Conservation (phyloP, 305 asterid genomes). For the Caryopteris hybrid region DNA sequence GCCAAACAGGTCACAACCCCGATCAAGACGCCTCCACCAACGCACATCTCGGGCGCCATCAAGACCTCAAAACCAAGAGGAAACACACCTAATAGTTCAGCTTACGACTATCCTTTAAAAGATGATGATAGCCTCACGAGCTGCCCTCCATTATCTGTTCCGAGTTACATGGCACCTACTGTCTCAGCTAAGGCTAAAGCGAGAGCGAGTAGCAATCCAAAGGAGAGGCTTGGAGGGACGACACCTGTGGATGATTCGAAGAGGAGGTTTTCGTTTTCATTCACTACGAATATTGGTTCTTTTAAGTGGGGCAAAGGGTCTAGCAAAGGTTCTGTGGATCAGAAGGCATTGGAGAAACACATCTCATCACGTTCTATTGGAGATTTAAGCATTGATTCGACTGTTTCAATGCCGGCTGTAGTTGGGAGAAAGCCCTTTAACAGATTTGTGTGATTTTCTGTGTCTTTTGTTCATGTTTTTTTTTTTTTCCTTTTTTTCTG, state of each 20-base stretch:
- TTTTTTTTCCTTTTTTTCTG: neutral
- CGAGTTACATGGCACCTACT: constrained; percentile 75
- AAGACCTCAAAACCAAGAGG: constrained; percentile 36
- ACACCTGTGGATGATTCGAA: constrained; percentile 64
- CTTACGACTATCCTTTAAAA: constrained; percentile 36
- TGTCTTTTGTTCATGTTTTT: no score
- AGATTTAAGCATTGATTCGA: constrained; percentile 61
- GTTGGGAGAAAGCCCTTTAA: constrained; percentile 60
- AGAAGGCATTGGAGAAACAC: constrained; percentile 32
- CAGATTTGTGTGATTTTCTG: constrained; percentile 56
- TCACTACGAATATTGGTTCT: constrained; percentile 51
- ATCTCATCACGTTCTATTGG: constrained; percentile 39
- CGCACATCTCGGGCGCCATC: constrained; percentile 19
- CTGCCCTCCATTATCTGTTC: constrained; percentile 77
- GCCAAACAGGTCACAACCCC: constrained; percentile 47
- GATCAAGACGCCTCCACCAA: constrained; percentile 25
- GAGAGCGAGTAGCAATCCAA: constrained; percentile 71
- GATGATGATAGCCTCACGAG: constrained; percentile 75
- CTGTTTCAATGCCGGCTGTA: constrained; percentile 71
- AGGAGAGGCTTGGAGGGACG: constrained; percentile 54
- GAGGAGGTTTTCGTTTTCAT: constrained; percentile 75
- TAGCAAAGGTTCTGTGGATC: constrained; percentile 35
- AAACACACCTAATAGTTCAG: constrained; percentile 29
- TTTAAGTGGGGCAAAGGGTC: constrained; percentile 67
- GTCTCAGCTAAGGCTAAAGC: constrained; percentile 73